A percentile compares a stretch with the other conserved stretches of the same genome.
Evolutionary conservation across 768 basidiomycete species (phyloP).

Genomic region (Lactarius psammicola): DNA sequence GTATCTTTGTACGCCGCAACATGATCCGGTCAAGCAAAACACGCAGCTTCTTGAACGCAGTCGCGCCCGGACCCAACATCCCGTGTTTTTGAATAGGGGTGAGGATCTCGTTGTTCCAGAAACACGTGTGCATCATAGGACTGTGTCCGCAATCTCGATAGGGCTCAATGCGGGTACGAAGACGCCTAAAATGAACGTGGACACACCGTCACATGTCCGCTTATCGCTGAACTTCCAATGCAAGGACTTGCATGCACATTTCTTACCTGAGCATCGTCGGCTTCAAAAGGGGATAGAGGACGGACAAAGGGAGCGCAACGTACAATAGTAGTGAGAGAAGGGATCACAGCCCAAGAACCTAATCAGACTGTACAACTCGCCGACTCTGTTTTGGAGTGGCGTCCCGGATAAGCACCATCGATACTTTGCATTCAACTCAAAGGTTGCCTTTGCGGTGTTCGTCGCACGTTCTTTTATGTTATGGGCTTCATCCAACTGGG

Average conservation of each 20-base stretch:
- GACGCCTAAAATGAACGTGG: not conserved
- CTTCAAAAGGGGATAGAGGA: slow-evolving; percentile 5
- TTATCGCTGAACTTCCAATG: slow-evolving; percentile 93
- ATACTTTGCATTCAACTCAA: slow-evolving; percentile 76
- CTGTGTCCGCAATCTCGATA: slow-evolving; percentile 73
- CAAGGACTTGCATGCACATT: slow-evolving; percentile 89
- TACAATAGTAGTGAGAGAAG: slow-evolving; percentile 90
- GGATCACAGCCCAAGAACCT: slow-evolving; percentile 92
- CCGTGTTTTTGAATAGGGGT: slow-evolving; percentile 94
- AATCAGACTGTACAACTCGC: slow-evolving; percentile 93
- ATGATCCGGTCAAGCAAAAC: slow-evolving; percentile 92
- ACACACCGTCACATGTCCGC: slow-evolving; percentile 74
- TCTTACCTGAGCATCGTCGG: slow-evolving; percentile 59
- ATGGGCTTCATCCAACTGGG: slow-evolving; percentile 90
- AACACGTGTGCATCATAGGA: slow-evolving; percentile 90
- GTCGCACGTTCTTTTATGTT: slow-evolving; percentile 96
- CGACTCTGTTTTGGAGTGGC: slow-evolving; percentile 97
- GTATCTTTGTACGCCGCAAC: slow-evolving; percentile 88
- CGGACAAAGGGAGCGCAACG: slow-evolving; percentile 31
- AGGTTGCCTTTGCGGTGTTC: slow-evolving; percentile 96
- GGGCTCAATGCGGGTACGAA: slow-evolving; percentile 5
- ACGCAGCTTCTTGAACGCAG: slow-evolving; percentile 90
- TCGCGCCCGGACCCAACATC: slow-evolving; percentile 72
- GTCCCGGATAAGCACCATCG: slow-evolving; percentile 98
- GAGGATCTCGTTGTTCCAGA: slow-evolving; percentile 96